These are phyloP conservation scores for Gracilaria domingensis DNA, from an alignment of 23 red algal genomes.

Conservation along the genomic window DNA sequence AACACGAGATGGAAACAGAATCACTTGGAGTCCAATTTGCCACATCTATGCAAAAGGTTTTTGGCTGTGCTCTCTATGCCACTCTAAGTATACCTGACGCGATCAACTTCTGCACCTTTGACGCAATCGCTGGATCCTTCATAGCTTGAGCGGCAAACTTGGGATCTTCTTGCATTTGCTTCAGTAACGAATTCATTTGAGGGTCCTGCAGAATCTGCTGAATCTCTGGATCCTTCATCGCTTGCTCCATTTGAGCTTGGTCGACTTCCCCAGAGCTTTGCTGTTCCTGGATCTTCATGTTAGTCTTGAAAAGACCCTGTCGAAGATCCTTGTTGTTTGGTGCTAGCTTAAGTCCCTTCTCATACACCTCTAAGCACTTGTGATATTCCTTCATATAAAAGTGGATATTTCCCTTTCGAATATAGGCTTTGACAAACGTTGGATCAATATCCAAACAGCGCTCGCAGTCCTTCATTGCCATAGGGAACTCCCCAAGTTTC, in stretches of 20 bases:
- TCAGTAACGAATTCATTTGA: slow-evolving; percentile 81
- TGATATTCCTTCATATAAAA: slow-evolving; percentile 99
- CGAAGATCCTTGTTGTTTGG: slow-evolving; percentile 91
- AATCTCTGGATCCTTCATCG: slow-evolving; percentile 98
- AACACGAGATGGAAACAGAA: neutral
- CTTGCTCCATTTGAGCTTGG: slow-evolving; percentile 87
- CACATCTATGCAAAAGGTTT: neutral
- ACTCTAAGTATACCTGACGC: slow-evolving; percentile 96
- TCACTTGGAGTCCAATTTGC: neutral
- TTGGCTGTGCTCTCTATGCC: slow-evolving; percentile 31
- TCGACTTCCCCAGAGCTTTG: slow-evolving; percentile 86
- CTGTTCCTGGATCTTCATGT: slow-evolving; percentile 85
- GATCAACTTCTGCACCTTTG: slow-evolving; percentile 89
- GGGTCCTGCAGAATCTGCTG: slow-evolving; percentile 97
- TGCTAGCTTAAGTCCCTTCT: slow-evolving; percentile 91
- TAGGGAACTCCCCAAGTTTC: slow-evolving; percentile 96
- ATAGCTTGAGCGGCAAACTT: slow-evolving; percentile 73
- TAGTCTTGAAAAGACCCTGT: slow-evolving; percentile 80
- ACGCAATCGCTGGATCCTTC: slow-evolving; percentile 84
- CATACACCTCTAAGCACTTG: slow-evolving; percentile 93
- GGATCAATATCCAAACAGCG: slow-evolving; percentile 88
- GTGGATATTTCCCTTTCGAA: slow-evolving; percentile 95
- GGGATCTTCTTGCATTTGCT: slow-evolving; percentile 89
- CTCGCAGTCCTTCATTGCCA: slow-evolving; percentile 96
- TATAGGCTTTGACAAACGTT: slow-evolving; percentile 91